phyloP scores from a whole-genome alignment of 192 early-diverging fungal genomes.

The Oehlia diaphana region DNA sequence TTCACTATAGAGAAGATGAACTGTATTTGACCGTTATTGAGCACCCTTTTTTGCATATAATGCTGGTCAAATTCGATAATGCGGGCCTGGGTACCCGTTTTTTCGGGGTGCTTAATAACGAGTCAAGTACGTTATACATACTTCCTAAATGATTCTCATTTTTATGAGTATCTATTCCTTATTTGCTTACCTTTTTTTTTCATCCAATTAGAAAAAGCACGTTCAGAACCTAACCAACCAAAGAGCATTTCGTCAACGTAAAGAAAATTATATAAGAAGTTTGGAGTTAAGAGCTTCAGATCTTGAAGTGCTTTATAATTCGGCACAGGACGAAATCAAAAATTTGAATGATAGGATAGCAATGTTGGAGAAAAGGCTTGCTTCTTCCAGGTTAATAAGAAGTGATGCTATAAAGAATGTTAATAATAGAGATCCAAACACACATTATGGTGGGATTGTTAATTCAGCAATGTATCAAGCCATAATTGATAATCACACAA shows the following conservation, averaged over 20 bases:
- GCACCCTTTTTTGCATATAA: too few relatives aligned
- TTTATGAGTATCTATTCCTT: too few relatives aligned
- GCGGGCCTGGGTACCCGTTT: too few relatives aligned
- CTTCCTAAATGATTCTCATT: too few relatives aligned
- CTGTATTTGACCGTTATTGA: too few relatives aligned
- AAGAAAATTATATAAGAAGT: neutral
- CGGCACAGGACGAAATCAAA: slow-evolving; percentile 18
- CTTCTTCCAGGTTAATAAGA: neutral
- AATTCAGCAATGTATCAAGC: neutral
- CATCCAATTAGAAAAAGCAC: slow-evolving; percentile 22
- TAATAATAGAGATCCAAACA: neutral
- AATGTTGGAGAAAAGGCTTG: neutral
- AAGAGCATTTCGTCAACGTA: slow-evolving; percentile 27
- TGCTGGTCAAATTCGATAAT: too few relatives aligned
- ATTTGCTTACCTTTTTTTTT: neutral
- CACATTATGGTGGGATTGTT: neutral
- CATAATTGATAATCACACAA: too few relatives aligned
- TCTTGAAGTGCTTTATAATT: neutral
- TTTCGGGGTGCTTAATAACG: too few relatives aligned
- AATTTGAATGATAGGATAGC: slow-evolving; percentile 1
- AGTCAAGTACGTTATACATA: neutral
- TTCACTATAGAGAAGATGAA: too few relatives aligned
- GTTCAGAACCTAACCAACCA: slow-evolving; percentile 24
- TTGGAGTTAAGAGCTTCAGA: slow-evolving; percentile 1
- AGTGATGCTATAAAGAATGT: neutral